phyloP scores from a whole-genome alignment of 2,329 filamentous ascomycete species.

The Pseudopyrenochaeta lycopersici region DNA sequence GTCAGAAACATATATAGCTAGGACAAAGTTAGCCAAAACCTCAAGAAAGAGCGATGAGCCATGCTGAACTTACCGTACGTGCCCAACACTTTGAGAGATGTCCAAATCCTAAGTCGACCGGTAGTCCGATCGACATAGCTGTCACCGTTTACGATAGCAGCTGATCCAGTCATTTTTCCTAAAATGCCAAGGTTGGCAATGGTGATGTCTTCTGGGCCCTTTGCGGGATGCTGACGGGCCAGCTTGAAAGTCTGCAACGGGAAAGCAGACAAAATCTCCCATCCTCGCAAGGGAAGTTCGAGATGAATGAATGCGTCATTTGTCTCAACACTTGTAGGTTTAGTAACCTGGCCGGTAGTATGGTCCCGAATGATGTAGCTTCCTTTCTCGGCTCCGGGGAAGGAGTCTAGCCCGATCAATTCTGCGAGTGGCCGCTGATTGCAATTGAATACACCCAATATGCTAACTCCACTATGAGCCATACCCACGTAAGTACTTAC shows the following conservation, averaged over 20 bases:
- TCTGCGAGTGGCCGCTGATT: conserved; percentile 70
- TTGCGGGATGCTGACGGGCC: conserved; percentile 50
- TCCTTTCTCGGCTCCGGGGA: conserved; percentile 72
- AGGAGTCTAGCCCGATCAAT: conserved; percentile 73
- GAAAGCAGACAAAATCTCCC: conserved; percentile 83
- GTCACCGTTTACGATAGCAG: conserved; percentile 73
- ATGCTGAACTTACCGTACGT: conserved; percentile 65
- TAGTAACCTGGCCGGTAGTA: conserved; percentile 69
- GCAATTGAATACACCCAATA: conserved; percentile 88
- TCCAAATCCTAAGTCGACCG: conserved; percentile 70
- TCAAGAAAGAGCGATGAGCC: neutral
- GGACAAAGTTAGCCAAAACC: conserved; percentile 11
- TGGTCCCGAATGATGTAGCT: conserved; percentile 80
- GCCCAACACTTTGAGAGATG: conserved; percentile 82
- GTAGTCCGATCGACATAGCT: conserved; percentile 65
- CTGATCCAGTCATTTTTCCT: conserved; percentile 89
- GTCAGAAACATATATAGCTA: conserved; percentile 79
- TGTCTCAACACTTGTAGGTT: conserved; percentile 57
- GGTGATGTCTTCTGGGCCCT: conserved; percentile 51
- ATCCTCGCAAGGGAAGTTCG: conserved; percentile 71
- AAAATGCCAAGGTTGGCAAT: conserved; percentile 80
- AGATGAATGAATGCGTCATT: conserved; percentile 66
- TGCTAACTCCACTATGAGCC: conserved; percentile 73
- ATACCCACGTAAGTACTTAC: conserved; percentile 79
- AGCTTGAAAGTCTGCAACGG: conserved; percentile 67